A percentile compares a stretch with the other conserved stretches of the same genome.
Conservation (phyloP, 768 basidiomycete genomes). For the Boletellus ananas region DNA sequence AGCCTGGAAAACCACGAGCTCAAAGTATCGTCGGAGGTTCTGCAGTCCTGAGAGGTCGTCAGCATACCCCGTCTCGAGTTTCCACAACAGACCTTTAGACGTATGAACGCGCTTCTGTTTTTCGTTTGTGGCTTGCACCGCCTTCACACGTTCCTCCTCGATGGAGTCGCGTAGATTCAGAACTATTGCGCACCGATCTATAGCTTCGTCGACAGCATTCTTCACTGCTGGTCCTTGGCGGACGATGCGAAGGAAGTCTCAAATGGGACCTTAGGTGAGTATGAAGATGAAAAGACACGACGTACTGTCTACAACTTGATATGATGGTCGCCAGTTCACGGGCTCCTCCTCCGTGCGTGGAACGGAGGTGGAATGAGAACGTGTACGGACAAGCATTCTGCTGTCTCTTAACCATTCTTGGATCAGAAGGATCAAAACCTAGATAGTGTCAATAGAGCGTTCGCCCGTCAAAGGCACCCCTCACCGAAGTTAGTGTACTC, state of each 20-base stretch:
- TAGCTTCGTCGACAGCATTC: slow-evolving; percentile 77
- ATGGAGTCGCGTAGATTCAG: slow-evolving; percentile 87
- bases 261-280: slow-evolving; percentile 5
- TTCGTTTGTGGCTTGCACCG: slow-evolving; percentile 75
- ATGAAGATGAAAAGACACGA: neutral
- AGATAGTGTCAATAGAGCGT: slow-evolving; percentile 1
- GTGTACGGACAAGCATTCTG: slow-evolving; percentile 31
- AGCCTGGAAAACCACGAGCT: slow-evolving; percentile 84
- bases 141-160: slow-evolving; percentile 72
- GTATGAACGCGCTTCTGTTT: slow-evolving; percentile 61
- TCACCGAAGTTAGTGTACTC: slow-evolving; percentile 84
- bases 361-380: slow-evolving; percentile 42
- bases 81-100: slow-evolving; percentile 56
- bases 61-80: neutral
- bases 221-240: slow-evolving; percentile 87
- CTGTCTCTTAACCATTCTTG: slow-evolving; percentile 70
- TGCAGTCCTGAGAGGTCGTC: slow-evolving; percentile 53
- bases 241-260: slow-evolving; percentile 81
- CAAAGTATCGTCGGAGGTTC: slow-evolving; percentile 80
- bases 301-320: slow-evolving; percentile 87
- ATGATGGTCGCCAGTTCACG: slow-evolving; percentile 53
- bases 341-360: slow-evolving; percentile 28
- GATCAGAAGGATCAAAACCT: slow-evolving; percentile 82
- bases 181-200: slow-evolving; percentile 81
- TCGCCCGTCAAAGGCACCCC: slow-evolving; percentile 18